Conservation (phyloP, 2,329 filamentous ascomycete species). For the Zymoseptoria brevis region DNA sequence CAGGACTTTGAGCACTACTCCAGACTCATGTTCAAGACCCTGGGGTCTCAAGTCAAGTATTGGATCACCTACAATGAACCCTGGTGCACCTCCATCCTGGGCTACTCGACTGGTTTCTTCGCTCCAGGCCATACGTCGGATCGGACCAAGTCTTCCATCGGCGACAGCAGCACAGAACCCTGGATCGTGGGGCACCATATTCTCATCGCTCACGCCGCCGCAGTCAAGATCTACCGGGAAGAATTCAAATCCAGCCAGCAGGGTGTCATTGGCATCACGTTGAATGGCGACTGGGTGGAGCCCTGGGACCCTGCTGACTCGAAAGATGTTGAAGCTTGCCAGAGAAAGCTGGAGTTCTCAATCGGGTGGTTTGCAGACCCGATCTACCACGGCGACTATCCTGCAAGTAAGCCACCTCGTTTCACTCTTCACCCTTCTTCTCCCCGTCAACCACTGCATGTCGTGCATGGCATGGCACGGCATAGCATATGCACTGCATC, state of each 20-base stretch:
- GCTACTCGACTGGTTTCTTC: conserved; percentile 69
- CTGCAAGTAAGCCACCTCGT: conserved; percentile 46
- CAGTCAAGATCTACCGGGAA: conserved; percentile 73
- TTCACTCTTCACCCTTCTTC: background rate
- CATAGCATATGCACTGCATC: background rate
- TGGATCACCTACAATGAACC: conserved; percentile 61
- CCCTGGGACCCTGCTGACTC: conserved; percentile 75
- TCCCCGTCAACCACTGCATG: background rate
- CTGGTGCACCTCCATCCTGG: conserved; percentile 48
- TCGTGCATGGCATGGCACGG: background rate
- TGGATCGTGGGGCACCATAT: conserved; percentile 79
- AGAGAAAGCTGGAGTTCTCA: conserved; percentile 78
- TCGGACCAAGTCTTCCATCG: conserved; percentile 59
- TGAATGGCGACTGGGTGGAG: conserved; percentile 66
- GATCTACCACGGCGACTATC: conserved; percentile 76
- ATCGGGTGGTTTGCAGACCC: conserved; percentile 87
- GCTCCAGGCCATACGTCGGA: conserved; percentile 78
- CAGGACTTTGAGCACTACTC: conserved; percentile 75
- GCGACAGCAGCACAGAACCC: conserved; percentile 67
- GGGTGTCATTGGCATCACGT: conserved; percentile 77
- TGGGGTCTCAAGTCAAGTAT: conserved; percentile 68
- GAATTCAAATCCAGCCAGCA: conserved; percentile 67
- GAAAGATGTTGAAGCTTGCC: conserved; percentile 63
- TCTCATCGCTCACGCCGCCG: conserved; percentile 69
- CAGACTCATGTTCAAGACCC: conserved; percentile 63